A percentile compares a stretch with the other conserved stretches of the same genome.
These are phyloP conservation scores for Thelonectria discophora DNA, from an alignment of 2,329 filamentous ascomycete species.

Conservation along the genomic window DNA sequence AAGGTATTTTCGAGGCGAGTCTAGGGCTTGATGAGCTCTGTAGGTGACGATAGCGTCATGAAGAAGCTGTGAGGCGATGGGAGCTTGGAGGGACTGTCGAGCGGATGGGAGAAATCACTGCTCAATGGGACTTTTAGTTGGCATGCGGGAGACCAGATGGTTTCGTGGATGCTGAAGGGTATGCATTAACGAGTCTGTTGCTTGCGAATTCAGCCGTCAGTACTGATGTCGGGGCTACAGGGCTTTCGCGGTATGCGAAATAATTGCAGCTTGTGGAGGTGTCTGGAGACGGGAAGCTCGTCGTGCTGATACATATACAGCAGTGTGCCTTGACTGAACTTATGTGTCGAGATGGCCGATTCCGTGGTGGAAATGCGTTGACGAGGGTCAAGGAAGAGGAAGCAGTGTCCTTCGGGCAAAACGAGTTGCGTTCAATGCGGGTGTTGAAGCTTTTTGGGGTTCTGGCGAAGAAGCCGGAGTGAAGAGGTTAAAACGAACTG, in stretches of 20 bases:
- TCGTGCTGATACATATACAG: slow-evolving; percentile 99
- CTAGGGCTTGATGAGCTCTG: slow-evolving; percentile 30
- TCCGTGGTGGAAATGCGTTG: slow-evolving; percentile 26
- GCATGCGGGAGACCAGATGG: slow-evolving; percentile 64
- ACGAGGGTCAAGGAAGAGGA: slow-evolving; percentile 7
- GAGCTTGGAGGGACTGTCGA: slow-evolving; percentile 50
- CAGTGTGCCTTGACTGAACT: slow-evolving; percentile 47
- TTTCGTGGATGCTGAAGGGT: slow-evolving; percentile 58
- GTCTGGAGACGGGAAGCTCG: slow-evolving; percentile 88
- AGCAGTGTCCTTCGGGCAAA: slow-evolving; percentile 10
- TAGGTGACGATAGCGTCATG: slow-evolving; percentile 50
- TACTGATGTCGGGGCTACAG: slow-evolving; percentile 88
- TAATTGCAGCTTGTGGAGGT: slow-evolving; percentile 95
- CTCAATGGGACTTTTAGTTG: slow-evolving; percentile 61
- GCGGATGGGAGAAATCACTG: slow-evolving; percentile 61
- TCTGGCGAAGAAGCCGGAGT: slow-evolving; percentile 20
- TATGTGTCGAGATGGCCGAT: slow-evolving; percentile 44
- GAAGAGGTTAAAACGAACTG: slow-evolving; percentile 29
- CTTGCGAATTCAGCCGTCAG: slow-evolving; percentile 81
- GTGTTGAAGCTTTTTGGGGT: neutral
- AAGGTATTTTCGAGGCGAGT: slow-evolving; percentile 30
- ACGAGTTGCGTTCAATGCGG: slow-evolving; percentile 8
- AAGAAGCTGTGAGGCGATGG: slow-evolving; percentile 47
- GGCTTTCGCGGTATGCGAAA: slow-evolving; percentile 96
- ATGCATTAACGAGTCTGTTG: slow-evolving; percentile 65